phyloP scores from a whole-genome alignment of 352 stramenopile genomes.

The Thalassiosira hispida region DNA sequence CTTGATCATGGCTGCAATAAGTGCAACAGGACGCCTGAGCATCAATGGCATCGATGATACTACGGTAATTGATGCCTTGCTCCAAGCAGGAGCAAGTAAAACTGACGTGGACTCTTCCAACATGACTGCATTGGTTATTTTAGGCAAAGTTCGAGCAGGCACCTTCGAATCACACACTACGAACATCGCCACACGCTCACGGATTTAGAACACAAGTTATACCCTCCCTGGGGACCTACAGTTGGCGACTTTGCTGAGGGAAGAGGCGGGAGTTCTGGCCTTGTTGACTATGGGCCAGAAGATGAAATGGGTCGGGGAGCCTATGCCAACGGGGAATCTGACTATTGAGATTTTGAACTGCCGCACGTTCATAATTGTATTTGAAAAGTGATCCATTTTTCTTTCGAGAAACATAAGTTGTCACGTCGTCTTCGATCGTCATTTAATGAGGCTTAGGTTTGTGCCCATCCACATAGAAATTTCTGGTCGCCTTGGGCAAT shows the following conservation, averaged over 20 bases:
- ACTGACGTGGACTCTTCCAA: slow-evolving; percentile 5
- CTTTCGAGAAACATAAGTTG: no score
- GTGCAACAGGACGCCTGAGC: slow-evolving; percentile 1
- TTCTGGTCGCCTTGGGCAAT: slow-evolving; percentile 94
- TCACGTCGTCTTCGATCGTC: no score
- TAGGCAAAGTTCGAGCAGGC: slow-evolving; percentile 3
- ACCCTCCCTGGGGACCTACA: slow-evolving; percentile 14
- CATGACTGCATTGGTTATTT: slow-evolving; percentile 31
- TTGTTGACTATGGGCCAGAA: slow-evolving; percentile 26
- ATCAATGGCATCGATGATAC: slow-evolving; percentile 35
- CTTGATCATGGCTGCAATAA: slow-evolving; percentile 21
- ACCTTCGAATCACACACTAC: background rate
- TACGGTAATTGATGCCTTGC: slow-evolving; percentile 15
- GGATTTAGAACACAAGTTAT: slow-evolving; percentile 28
- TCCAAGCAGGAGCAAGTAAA: slow-evolving; percentile 22
- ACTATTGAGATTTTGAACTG: background rate
- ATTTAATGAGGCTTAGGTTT: slow-evolving; percentile 94
- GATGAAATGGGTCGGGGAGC: slow-evolving; percentile 10
- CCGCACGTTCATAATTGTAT: no score
- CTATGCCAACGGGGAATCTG: background rate
- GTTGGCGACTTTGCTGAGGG: slow-evolving; percentile 8
- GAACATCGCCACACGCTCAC: slow-evolving; percentile 5
- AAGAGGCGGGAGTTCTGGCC: slow-evolving; percentile 10
- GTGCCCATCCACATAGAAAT: slow-evolving; percentile 99
- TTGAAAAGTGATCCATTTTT: no score